Percentiles rank a stretch among this genome's conserved stretches.
These are phyloP conservation scores for Debaryomyces maramus DNA, from an alignment of 805 yeast species.

Conservation along the genomic window DNA sequence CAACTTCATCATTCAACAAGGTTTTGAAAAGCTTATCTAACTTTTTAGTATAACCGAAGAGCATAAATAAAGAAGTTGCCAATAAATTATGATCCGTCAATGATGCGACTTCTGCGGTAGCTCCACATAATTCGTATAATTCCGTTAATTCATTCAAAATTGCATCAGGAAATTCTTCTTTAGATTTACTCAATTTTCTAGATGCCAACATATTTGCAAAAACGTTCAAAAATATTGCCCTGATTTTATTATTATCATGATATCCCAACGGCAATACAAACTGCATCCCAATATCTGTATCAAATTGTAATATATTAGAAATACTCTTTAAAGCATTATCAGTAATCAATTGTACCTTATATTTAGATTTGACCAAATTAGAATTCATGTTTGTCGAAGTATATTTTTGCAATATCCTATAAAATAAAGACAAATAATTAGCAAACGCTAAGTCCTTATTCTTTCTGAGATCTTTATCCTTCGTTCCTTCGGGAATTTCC, in stretches of 20 bases:
- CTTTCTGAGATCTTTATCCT: slow-evolving; percentile 52
- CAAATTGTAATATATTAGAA: slow-evolving; percentile 68
- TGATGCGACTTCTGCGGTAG: slow-evolving; percentile 63
- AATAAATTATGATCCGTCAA: slow-evolving; percentile 67
- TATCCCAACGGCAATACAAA: slow-evolving; percentile 78
- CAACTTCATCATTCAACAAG: slow-evolving; percentile 62
- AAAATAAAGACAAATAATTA: slow-evolving; percentile 64
- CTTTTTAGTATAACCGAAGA: slow-evolving; percentile 43
- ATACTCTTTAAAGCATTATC: slow-evolving; percentile 66
- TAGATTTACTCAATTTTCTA: slow-evolving; percentile 23
- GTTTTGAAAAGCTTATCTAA: slow-evolving; percentile 50
- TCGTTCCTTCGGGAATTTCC: slow-evolving; percentile 57
- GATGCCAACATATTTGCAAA: slow-evolving; percentile 63
- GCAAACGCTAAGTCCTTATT: slow-evolving; percentile 64
- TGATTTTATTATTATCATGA: slow-evolving; percentile 61
- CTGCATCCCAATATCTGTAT: slow-evolving; percentile 74
- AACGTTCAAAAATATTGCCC: slow-evolving; percentile 74
- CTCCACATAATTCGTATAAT: slow-evolving; percentile 46
- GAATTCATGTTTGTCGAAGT: slow-evolving; percentile 22
- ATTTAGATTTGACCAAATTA: slow-evolving; percentile 33
- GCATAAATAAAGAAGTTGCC: slow-evolving; percentile 61
- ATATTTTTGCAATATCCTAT: slow-evolving; percentile 50
- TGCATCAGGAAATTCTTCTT: slow-evolving; percentile 29
- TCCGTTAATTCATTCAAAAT: slow-evolving; percentile 29
- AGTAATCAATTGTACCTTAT: slow-evolving; percentile 56